Evolutionary conservation across 371 early-diverging fungal species (phyloP).

Genomic region (Actinomortierella wolfii): DNA sequence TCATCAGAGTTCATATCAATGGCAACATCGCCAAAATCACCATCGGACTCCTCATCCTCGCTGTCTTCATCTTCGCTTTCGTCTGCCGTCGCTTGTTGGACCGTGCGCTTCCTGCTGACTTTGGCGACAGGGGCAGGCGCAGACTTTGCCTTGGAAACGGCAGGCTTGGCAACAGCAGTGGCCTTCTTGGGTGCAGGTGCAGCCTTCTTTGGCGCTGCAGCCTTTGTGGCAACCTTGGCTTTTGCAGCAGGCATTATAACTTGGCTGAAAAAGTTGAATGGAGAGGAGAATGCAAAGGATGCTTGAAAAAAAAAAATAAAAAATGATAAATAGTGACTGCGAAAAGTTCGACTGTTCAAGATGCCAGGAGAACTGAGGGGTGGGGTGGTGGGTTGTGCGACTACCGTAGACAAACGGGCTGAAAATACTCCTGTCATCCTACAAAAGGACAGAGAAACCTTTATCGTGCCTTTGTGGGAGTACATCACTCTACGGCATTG

Average conservation of each 20-base stretch:
- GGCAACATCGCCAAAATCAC: slow-evolving; percentile 51
- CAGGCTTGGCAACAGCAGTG: slow-evolving; percentile 16
- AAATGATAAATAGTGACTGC: neutral
- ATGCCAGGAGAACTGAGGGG: too few relatives aligned
- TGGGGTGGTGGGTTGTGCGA: too few relatives aligned
- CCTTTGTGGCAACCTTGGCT: slow-evolving; percentile 16
- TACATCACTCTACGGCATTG: too few relatives aligned
- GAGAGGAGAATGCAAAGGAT: slow-evolving; percentile 3
- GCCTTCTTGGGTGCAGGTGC: slow-evolving; percentile 12
- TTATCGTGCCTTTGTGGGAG: too few relatives aligned
- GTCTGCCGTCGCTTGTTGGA: slow-evolving; percentile 22
- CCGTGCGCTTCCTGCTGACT: slow-evolving; percentile 34
- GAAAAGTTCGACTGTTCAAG: neutral
- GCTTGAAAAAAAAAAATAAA: slow-evolving; percentile 5
- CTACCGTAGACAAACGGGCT: too few relatives aligned
- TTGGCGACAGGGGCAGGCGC: too few relatives aligned
- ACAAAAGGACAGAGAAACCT: too few relatives aligned
- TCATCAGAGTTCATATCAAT: slow-evolving; percentile 58
- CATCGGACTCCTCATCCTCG: slow-evolving; percentile 48
- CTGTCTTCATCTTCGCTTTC: slow-evolving; percentile 15
- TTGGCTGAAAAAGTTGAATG: slow-evolving; percentile 4
- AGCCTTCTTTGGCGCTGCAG: slow-evolving; percentile 5
- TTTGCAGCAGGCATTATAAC: slow-evolving; percentile 1
- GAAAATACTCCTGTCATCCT: too few relatives aligned
- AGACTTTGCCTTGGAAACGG: too few relatives aligned